A percentile compares a stretch with the other conserved stretches of the same genome.
These are phyloP conservation scores for Physocladia obscura DNA, from an alignment of 192 early-diverging fungal genomes.

Conservation along the genomic window DNA sequence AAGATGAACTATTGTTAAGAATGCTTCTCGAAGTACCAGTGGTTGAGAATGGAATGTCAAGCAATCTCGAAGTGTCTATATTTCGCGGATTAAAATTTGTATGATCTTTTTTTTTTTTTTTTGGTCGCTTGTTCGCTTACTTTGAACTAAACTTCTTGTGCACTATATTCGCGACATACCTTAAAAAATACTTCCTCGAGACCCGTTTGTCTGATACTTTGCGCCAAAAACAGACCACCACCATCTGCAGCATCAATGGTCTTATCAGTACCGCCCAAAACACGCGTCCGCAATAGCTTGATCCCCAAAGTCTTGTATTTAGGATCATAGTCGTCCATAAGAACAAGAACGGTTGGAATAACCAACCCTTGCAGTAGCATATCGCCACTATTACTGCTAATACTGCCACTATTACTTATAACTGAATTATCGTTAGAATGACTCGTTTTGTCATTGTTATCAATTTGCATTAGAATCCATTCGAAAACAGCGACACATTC, in stretches of 20 bases:
- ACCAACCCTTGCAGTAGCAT: constrained; percentile 33
- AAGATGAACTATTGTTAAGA: constrained; percentile 24
- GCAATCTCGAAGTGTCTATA: constrained; percentile 16
- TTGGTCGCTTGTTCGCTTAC: no score
- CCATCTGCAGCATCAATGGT: constrained; percentile 5
- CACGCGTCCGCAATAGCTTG: constrained; percentile 1
- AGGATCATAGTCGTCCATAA: constrained; percentile 43
- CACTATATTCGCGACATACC: neutral
- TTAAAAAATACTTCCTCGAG: constrained; percentile 43
- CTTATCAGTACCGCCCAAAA: constrained; percentile 19
- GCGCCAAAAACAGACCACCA: no score
- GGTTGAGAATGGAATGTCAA: constrained; percentile 33
- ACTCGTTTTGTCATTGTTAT: no score
- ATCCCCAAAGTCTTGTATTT: constrained; percentile 35
- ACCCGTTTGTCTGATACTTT: constrained; percentile 28
- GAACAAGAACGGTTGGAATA: constrained; percentile 33
- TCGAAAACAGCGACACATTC: constrained; percentile 38
- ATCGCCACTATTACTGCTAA: constrained; percentile 21
- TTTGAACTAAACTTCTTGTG: neutral
- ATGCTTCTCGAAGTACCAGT: constrained; percentile 22
- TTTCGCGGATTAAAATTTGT: no score
- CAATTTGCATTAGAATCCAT: no score
- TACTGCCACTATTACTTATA: no score
- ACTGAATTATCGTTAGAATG: no score
- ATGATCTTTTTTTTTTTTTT: no score